Base-by-base conservation (phyloP, 164 flowering plant genomes). In the Taxillus chinensis region DNA sequence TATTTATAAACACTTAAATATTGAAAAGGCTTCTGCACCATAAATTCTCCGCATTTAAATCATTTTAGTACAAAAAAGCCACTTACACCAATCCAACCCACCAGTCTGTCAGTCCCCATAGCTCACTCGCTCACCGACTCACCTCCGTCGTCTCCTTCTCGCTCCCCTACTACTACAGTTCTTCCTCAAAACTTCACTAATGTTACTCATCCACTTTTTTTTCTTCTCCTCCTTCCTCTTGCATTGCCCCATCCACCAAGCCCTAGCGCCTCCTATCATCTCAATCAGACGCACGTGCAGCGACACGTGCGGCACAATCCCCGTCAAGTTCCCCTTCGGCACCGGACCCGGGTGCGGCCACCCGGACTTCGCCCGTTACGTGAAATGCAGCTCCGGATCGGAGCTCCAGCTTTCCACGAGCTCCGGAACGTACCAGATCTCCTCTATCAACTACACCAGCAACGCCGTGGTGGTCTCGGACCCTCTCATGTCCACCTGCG, bases 401-500 rank as follows among this genome's bases (percentile, higher is more conserved):
- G 27, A 27, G 27, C 83, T 81, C 27, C 76, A 77, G 42, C 66
- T 85, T 68, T 72, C 81, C 14, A 78, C 91, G 0, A 67, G 59
- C 70, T 61, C 81, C 3, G 90, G 86, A 45, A 41, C 72, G 13
- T 83, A 81, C 70, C 59, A 64, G 2, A 42, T 81, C 9, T 62
- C 84, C 38, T 77, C 80, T 9, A 72, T 85, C 1, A 86, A 85
- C 67, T 85, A 83, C 74, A 9, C 70, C 3, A 69, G 57, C 64
- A 67, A 40, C 75, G 68, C 73, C 1, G 39, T 85, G 5, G 46
- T 74, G 13, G 43, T 82, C 17, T 17, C 72, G 3, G 91, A 83
- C 59, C 86, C 86, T 40, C 62, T 83, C 60, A 85, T 85, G 87
- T 85, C 87, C 5, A 85, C 78, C 10, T 85, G 91, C 64, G 55